Evolutionary conservation across 2,329 filamentous ascomycete genomes (phyloP).

Genomic region (Chaetoscypha palmicola): DNA sequence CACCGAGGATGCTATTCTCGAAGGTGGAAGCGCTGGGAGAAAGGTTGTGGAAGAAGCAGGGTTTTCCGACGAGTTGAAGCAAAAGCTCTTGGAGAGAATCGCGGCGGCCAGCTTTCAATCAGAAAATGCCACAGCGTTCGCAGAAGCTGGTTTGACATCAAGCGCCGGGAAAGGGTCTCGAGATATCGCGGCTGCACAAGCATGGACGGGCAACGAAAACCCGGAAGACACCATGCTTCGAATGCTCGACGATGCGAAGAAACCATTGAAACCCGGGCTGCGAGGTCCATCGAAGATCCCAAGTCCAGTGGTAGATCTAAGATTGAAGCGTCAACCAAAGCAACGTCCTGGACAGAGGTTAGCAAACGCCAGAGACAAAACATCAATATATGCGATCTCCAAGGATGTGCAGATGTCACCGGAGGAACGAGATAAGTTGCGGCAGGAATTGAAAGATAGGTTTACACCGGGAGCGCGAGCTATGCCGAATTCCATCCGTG

Average conservation of each 20-base stretch:
- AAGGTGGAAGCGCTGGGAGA: slow-evolving; percentile 51
- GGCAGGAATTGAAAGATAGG: slow-evolving; percentile 69
- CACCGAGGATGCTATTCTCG: slow-evolving; percentile 54
- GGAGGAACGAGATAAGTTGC: slow-evolving; percentile 64
- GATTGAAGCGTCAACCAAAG: slow-evolving; percentile 36
- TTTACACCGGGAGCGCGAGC: slow-evolving; percentile 67
- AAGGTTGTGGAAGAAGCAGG: slow-evolving; percentile 55
- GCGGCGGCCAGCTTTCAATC: slow-evolving; percentile 46
- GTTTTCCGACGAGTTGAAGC: slow-evolving; percentile 57
- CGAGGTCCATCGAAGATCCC: slow-evolving; percentile 40
- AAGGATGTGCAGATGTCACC: slow-evolving; percentile 52
- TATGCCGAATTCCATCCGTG: slow-evolving; percentile 70
- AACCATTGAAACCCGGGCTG: slow-evolving; percentile 51
- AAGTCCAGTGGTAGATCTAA: slow-evolving; percentile 45
- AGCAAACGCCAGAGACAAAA: slow-evolving; percentile 51
- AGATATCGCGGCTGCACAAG: slow-evolving; percentile 56
- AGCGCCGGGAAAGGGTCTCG: slow-evolving; percentile 63
- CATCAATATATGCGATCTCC: slow-evolving; percentile 47
- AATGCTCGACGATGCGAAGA: slow-evolving; percentile 76
- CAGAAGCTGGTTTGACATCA: slow-evolving; percentile 41
- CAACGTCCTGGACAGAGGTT: slow-evolving; percentile 41
- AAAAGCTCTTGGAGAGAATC: slow-evolving; percentile 49
- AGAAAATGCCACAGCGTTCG: slow-evolving; percentile 42
- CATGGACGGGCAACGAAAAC: slow-evolving; percentile 75
- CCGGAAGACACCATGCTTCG: slow-evolving; percentile 70